Percentiles rank a stretch among this genome's conserved stretches.
Evolutionary conservation across 73 alveolate species (phyloP).

Genomic region (Paramecium caudatum): DNA sequence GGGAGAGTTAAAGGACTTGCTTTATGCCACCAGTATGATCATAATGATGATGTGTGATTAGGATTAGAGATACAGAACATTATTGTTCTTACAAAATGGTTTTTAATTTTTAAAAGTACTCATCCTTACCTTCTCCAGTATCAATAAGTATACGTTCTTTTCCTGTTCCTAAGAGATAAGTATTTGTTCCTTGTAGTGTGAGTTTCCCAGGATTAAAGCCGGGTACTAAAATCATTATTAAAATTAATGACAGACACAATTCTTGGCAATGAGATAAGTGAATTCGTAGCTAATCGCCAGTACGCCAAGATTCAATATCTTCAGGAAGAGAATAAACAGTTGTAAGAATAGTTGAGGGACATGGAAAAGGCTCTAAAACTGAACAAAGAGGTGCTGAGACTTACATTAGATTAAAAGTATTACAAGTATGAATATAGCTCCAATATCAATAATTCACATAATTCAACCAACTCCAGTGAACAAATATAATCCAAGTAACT

Average conservation of each 20-base stretch:
- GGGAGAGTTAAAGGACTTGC: slow-evolving; percentile 49
- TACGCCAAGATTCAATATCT: slow-evolving; percentile 71
- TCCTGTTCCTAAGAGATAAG: slow-evolving; percentile 82
- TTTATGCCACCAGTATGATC: slow-evolving; percentile 84
- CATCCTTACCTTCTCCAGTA: slow-evolving; percentile 82
- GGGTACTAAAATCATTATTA: slow-evolving; percentile 53
- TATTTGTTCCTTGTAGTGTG: slow-evolving; percentile 82
- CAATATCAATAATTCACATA: slow-evolving; percentile 42
- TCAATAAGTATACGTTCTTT: slow-evolving; percentile 76
- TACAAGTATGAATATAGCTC: neutral
- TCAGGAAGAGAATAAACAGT: slow-evolving; percentile 71
- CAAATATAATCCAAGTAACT: neutral
- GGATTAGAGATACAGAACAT: slow-evolving; percentile 70
- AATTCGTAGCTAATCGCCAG: slow-evolving; percentile 66
- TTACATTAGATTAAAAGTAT: neutral
- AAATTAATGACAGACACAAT: slow-evolving; percentile 50
- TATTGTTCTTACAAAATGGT: neutral
- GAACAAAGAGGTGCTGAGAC: slow-evolving; percentile 58
- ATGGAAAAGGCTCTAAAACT: slow-evolving; percentile 49
- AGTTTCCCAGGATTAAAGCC: slow-evolving; percentile 82
- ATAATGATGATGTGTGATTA: slow-evolving; percentile 82
- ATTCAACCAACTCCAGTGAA: slow-evolving; percentile 3
- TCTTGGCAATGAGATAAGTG: slow-evolving; percentile 36
- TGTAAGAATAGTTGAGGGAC: slow-evolving; percentile 29
- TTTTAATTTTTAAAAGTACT: slow-evolving; percentile 58